Percentiles rank a stretch among this genome's conserved stretches.
phyloP scores from a whole-genome alignment of 345 rosid genomes.

The Aquilaria sinensis region DNA sequence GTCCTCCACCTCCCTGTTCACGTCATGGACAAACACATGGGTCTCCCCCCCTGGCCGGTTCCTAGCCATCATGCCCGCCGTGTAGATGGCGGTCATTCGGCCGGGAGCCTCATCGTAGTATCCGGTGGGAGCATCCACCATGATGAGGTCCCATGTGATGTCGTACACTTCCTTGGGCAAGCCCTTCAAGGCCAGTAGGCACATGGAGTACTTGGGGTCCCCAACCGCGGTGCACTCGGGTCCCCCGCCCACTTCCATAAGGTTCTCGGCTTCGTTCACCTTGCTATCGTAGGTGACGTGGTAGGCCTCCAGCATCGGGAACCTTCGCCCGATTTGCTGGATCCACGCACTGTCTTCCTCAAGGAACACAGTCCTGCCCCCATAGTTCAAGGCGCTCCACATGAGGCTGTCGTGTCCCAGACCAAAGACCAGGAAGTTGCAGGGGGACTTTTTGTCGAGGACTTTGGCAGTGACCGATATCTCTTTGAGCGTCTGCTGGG shows the following conservation, averaged over 20 bases:
- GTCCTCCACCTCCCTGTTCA: slow-evolving; percentile 68
- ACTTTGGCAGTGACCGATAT: slow-evolving; percentile 52
- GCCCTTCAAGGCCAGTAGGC: slow-evolving; percentile 79
- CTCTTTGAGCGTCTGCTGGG: slow-evolving; percentile 75
- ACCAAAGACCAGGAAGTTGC: slow-evolving; percentile 91
- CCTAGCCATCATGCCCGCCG: slow-evolving; percentile 90
- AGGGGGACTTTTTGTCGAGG: slow-evolving; percentile 64
- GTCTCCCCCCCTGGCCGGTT: slow-evolving; percentile 65
- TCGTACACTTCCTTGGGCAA: slow-evolving; percentile 75
- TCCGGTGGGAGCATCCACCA: slow-evolving; percentile 90
- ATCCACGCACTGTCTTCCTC: slow-evolving; percentile 95
- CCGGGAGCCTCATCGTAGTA: slow-evolving; percentile 80
- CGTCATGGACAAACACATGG: slow-evolving; percentile 83
- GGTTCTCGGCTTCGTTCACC: slow-evolving; percentile 60
- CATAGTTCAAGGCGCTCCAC: slow-evolving; percentile 90
- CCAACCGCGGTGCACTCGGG: slow-evolving; percentile 62
- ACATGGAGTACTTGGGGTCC: slow-evolving; percentile 67
- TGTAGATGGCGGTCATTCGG: slow-evolving; percentile 81
- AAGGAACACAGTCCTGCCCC: slow-evolving; percentile 74
- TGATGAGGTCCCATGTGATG: slow-evolving; percentile 69
- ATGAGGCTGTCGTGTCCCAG: slow-evolving; percentile 86
- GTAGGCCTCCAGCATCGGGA: slow-evolving; percentile 65
- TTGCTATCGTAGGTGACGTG: slow-evolving; percentile 73
- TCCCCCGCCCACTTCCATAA: slow-evolving; percentile 64
- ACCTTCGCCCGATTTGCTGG: slow-evolving; percentile 48